phyloP scores from a whole-genome alignment of 1,284 basidiomycete species.

The Ceratobasidium sp. region DNA sequence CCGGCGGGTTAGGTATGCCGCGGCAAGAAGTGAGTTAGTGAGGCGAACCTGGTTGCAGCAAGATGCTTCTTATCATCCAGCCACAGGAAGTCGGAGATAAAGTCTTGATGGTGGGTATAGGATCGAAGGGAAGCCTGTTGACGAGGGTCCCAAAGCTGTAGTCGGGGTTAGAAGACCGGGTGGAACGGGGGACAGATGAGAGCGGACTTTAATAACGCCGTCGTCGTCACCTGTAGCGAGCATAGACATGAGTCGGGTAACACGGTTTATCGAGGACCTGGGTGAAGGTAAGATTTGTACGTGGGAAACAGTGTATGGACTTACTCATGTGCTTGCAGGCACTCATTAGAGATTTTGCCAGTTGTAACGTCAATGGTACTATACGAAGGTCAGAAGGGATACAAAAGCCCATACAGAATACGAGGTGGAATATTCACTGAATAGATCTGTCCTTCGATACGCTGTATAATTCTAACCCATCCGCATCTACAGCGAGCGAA shows the following conservation, averaged over 20 bases:
- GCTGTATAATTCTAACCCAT: constrained; percentile 77
- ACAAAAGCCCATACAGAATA: too few relatives aligned
- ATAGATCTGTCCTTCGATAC: constrained; percentile 88
- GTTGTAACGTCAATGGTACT: constrained; percentile 79
- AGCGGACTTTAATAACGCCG: constrained; percentile 86
- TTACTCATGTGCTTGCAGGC: constrained; percentile 83
- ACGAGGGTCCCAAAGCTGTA: constrained; percentile 91
- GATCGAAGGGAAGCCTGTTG: constrained; percentile 71
- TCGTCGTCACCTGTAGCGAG: constrained; percentile 93
- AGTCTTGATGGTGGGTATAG: constrained; percentile 93
- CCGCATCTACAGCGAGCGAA: constrained; percentile 72
- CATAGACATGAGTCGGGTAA: constrained; percentile 76
- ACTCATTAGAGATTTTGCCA: constrained; percentile 73
- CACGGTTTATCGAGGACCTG: constrained; percentile 88
- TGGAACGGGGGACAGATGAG: neutral
- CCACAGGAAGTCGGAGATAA: constrained; percentile 94
- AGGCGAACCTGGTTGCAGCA: constrained; percentile 81
- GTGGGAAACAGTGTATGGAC: constrained; percentile 55
- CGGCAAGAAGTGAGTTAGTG: constrained; percentile 23
- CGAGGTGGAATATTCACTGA: too few relatives aligned
- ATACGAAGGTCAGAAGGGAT: too few relatives aligned
- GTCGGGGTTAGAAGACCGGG: constrained; percentile 33
- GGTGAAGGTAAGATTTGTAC: constrained; percentile 50
- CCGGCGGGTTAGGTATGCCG: neutral
- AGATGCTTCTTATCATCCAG: constrained; percentile 86